Evolutionary conservation across 1,139 yeast species (phyloP).

Genomic region (Wickerhamomyces sp.): DNA sequence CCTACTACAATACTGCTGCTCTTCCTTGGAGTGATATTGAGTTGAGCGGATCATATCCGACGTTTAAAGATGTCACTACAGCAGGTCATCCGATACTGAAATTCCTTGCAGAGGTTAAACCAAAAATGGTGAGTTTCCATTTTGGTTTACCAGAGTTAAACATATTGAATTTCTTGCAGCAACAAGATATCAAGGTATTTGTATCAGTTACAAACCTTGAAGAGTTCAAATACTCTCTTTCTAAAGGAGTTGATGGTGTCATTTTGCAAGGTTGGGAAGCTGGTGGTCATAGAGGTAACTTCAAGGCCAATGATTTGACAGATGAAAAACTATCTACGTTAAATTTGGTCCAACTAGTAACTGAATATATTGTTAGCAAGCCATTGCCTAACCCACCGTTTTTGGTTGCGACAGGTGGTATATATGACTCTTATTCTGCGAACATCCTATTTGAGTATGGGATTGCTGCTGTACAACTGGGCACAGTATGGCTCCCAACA

Average conservation of each 20-base stretch:
- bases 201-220: constrained; percentile 38
- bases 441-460: constrained; percentile 31
- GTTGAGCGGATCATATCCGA: constrained; percentile 25
- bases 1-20: constrained; percentile 5
- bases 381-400: constrained; percentile 21
- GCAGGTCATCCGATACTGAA: constrained; percentile 12
- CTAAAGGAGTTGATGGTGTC: constrained; percentile 36
- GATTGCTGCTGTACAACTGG: constrained; percentile 44
- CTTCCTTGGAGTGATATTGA: constrained; percentile 1
- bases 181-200: constrained; percentile 33
- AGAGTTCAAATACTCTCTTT: constrained; percentile 32
- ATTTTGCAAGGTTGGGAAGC: constrained; percentile 50
- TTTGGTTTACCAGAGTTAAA: constrained; percentile 38
- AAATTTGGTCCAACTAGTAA: constrained; percentile 30
- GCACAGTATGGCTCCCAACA: constrained; percentile 40
- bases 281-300: constrained; percentile 52
- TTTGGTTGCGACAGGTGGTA: constrained; percentile 46
- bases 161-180: constrained; percentile 30
- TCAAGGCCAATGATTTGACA: constrained; percentile 22
- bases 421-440: constrained; percentile 30
- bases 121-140: constrained; percentile 44
- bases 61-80: constrained; percentile 34
- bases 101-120: constrained; percentile 22
- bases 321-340: constrained; percentile 37
- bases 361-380: constrained; percentile 10